Evolutionary conservation across 2,329 filamentous ascomycete genomes (phyloP).

Genomic region (Aureobasidium zeae): DNA sequence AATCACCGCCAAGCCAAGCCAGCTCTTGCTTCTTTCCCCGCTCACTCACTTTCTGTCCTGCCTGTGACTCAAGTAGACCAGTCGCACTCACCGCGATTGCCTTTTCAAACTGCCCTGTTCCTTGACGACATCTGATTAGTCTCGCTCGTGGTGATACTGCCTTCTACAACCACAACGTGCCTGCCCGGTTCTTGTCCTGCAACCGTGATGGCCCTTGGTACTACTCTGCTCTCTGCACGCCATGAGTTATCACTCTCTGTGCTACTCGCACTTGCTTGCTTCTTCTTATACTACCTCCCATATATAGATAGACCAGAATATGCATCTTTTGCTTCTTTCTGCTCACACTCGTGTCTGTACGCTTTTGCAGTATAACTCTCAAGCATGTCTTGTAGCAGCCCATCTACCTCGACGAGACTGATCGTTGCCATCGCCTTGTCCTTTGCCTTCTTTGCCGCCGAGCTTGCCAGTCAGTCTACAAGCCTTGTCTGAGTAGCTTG

Average conservation of each 20-base stretch:
- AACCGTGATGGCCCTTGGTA: conserved; percentile 6
- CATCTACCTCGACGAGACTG: conserved; percentile 4
- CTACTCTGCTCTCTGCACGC: conserved; percentile 11
- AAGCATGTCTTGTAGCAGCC: conserved; percentile 5
- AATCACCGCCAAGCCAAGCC: too few relatives aligned
- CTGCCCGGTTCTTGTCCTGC: neutral
- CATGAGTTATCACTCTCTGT: conserved; percentile 7
- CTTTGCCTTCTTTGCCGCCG: conserved; percentile 9
- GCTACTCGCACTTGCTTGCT: conserved; percentile 4
- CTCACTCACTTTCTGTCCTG: too few relatives aligned
- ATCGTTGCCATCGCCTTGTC: conserved; percentile 5
- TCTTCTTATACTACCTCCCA: neutral
- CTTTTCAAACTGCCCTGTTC: neutral
- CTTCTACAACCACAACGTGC: neutral
- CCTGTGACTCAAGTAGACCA: too few relatives aligned
- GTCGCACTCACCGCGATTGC: too few relatives aligned
- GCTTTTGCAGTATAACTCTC: neutral
- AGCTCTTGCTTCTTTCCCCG: too few relatives aligned
- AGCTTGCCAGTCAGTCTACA: neutral
- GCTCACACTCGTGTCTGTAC: too few relatives aligned
- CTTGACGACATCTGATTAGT: too few relatives aligned
- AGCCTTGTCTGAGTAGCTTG: neutral
- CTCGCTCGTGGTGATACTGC: too few relatives aligned
- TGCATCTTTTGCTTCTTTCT: neutral
- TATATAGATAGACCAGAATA: neutral